Conservation (phyloP, 2,329 filamentous ascomycete species). For the Fusarium phyllophilum region DNA sequence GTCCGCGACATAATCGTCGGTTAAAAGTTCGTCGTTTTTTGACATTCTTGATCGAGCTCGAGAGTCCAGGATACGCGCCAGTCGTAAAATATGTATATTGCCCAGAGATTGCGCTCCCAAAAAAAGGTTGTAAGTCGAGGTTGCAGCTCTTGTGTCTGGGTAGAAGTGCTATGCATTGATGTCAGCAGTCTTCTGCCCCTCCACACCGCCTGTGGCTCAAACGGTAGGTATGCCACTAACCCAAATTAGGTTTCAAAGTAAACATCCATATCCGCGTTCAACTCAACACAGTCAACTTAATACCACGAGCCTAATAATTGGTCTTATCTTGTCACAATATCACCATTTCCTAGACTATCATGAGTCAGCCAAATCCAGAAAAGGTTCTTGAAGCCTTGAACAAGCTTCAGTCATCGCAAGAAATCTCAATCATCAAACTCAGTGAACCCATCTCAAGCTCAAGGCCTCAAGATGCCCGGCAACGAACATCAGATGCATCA, state of each 20-base stretch:
- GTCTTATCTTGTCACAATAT: neutral
- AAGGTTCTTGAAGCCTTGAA: constrained; percentile 61
- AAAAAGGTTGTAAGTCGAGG: constrained; percentile 3
- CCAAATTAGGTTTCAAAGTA: constrained; percentile 50
- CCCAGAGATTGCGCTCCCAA: neutral
- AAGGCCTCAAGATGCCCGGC: constrained; percentile 50
- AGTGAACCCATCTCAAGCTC: constrained; percentile 76
- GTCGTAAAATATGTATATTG: neutral
- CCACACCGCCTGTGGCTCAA: constrained; percentile 33
- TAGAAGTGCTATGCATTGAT: constrained; percentile 18
- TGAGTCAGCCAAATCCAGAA: constrained; percentile 49
- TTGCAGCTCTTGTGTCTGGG: neutral
- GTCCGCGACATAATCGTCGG: constrained; percentile 82
- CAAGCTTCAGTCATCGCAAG: constrained; percentile 65
- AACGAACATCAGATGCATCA: constrained; percentile 78
- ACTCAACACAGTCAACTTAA: constrained; percentile 2
- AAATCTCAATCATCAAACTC: constrained; percentile 79
- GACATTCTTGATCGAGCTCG: constrained; percentile 46
- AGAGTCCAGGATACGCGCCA: neutral
- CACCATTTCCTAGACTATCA: constrained; percentile 3
- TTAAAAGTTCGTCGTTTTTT: constrained; percentile 63
- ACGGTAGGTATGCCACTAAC: constrained; percentile 33
- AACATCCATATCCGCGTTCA: constrained; percentile 47
- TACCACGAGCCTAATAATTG: neutral
- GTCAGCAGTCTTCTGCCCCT: constrained; percentile 31